Evolutionary conservation across 495 filamentous ascomycete species (phyloP), one percentile per base, ranked within the genome.

Genomic region (Glonium stellatum): DNA sequence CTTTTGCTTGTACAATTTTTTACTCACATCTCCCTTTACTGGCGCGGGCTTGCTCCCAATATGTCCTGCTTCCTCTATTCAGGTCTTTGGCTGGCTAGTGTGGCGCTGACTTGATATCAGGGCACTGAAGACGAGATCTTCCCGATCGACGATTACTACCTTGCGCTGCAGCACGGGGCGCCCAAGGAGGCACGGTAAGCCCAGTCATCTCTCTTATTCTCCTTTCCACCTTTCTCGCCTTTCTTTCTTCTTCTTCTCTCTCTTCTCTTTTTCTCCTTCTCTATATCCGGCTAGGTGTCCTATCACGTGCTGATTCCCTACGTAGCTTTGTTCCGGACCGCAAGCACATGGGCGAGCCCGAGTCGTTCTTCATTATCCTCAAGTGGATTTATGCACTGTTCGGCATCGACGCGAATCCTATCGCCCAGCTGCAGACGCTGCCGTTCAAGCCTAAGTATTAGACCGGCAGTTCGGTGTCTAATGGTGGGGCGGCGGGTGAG

Each of bases 121-220:
- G 86, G 87, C 12, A 81, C 80, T 9, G 75, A 81, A 36, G 87
- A 89, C 60, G 86, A 85, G 8, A 77, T 90, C 49, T 87, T 88
- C 72, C 88, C 88, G 0, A 87, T 91, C 58, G 87, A 90, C 64
- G 87, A 91, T 69, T 90, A 72, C 78, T 60, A 82, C 81, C 69
- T 73, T 84, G 63, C 74, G 82, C 78, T 88, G 58, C 83, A 87
- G 67, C 81, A 89, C 60, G 87, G 87, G 12, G 77, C 78, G 57
- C 82, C 84, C 31, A 92, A 91, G 75, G 88, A 91, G 70, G 86
- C 78, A 46, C 71, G 82, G 67, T 75, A 55, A 54, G 65, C 27
- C 27, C 6, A 6, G 27, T 6, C 27, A 3, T 31, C 6, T 31
- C 6, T 6, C 27, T 31, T 31, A 6, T 6, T 31, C 27, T 31